Evolutionary conservation across 176 grass and related monocot species (phyloP), one percentile per base, ranked within the genome.

Genomic region (Eleusine coracana): DNA sequence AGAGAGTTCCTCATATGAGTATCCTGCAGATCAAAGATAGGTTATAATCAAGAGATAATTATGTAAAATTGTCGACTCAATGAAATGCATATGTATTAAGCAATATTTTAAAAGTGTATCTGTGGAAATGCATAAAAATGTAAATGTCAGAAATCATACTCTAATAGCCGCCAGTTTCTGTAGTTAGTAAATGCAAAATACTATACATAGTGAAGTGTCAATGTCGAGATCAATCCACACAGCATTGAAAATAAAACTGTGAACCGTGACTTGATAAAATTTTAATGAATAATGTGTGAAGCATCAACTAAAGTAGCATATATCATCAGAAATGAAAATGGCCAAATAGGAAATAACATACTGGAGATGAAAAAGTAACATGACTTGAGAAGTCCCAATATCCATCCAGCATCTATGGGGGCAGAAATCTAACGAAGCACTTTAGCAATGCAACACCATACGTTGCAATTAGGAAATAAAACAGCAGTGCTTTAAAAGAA

Each of bases 1-100:
- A 80, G 96, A 98, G 36, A 95, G 85, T 62, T 98, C 96, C 85
- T 95, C 92, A 29, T 98, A 92, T 38, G 96, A 89, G 84, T 93
- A 98, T 77, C 96, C 96, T 95, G 83, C 75, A 74, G 58, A 87
- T 37, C 20, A 80, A 84, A n/a, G 21, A 66, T 82, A 46, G 23
- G 31, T 85, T 31, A 52, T 14, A 80, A 75, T n/a, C 20, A 9
- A 55, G 36, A 85, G 6, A 74, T 63, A 68, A 80, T 1, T 5
- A 58, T 77, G 28, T 38, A 84, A 65, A 46, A 78, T 16, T 70
- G 10, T 48, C 12, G 51, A 52, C 40, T 17, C 36, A 67, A 29
- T 71, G 71, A 16, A 76, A 8, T 37, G 16, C 34, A 41, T 41
- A 50, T 68, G 7, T 51, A 25, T 31, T 63, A 34, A 69, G 1